These are phyloP conservation scores for Lavandula angustifolia DNA, from an alignment of 257 asterid species.

Conservation along the genomic window DNA sequence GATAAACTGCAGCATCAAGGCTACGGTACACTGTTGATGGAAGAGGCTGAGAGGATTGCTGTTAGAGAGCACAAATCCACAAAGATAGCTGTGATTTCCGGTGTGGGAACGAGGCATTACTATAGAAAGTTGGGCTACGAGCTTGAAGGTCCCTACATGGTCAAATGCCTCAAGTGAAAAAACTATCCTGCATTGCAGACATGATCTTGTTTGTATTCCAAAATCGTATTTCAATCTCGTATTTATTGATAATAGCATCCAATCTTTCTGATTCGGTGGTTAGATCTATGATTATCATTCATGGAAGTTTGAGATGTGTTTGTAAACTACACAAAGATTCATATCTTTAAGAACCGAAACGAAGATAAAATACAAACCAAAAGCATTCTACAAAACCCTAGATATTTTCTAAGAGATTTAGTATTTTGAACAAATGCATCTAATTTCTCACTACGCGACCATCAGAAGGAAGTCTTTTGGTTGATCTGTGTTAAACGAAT, in stretches of 20 bases:
- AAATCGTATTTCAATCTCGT: neutral
- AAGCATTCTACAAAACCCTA: too few relatives aligned
- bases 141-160: slow-evolving; percentile 99
- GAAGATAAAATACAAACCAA: too few relatives aligned
- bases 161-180: slow-evolving; percentile 55
- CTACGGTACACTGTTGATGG: slow-evolving; percentile 91
- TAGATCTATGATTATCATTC: too few relatives aligned
- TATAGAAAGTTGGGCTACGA: slow-evolving; percentile 93
- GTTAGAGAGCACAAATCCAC: slow-evolving; percentile 74
- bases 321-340: too few relatives aligned
- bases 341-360: too few relatives aligned
- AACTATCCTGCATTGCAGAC: neutral
- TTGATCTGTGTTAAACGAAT: neutral
- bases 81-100: slow-evolving; percentile 91
- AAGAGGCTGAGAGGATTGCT: slow-evolving; percentile 90
- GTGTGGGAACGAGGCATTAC: slow-evolving; percentile 97
- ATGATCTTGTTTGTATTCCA: neutral
- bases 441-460: slow-evolving; percentile 2
- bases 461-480: slow-evolving; percentile 3
- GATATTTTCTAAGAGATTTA: too few relatives aligned
- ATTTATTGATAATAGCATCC: too few relatives aligned
- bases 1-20: slow-evolving; percentile 98
- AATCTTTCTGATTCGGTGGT: too few relatives aligned
- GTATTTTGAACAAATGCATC: neutral
- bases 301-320: too few relatives aligned